phyloP scores from a whole-genome alignment of 2,329 filamentous ascomycete genomes.

The Ophioceras dolichostomum region DNA sequence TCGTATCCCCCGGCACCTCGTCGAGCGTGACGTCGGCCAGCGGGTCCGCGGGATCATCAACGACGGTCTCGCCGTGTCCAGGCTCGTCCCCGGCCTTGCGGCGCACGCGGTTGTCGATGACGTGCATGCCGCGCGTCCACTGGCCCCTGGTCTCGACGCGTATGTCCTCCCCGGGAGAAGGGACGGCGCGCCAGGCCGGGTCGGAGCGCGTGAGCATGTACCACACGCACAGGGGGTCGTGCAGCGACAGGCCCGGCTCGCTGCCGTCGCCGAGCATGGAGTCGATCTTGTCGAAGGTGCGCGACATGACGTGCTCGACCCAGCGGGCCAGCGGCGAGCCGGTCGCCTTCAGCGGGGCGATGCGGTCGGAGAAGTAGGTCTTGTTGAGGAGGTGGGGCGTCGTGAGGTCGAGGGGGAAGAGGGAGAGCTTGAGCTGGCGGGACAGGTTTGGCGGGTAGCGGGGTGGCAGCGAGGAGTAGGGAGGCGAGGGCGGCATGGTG shows the following conservation, averaged over 20 bases:
- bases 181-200: constrained; percentile 42
- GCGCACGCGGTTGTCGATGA: constrained; percentile 61
- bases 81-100: constrained; percentile 22
- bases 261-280: constrained; percentile 44
- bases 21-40: constrained; percentile 34
- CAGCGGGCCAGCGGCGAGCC: constrained; percentile 65
- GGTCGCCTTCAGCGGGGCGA: constrained; percentile 40
- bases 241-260: constrained; percentile 52
- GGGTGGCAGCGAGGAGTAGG: neutral
- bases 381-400: constrained; percentile 54
- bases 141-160: constrained; percentile 82
- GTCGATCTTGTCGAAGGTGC: constrained; percentile 57
- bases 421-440: constrained; percentile 50
- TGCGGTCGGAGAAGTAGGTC: constrained; percentile 42
- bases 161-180: constrained; percentile 59
- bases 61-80: constrained; percentile 3
- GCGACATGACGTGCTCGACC: constrained; percentile 59
- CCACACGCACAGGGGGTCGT: constrained; percentile 72
- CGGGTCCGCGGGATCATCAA: constrained; percentile 25
- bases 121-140: constrained; percentile 88
- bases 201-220: constrained; percentile 55
- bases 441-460: constrained; percentile 54
- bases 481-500: constrained; percentile 57
- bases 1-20: constrained; percentile 56
- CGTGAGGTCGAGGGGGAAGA: constrained; percentile 71